Percentiles rank a stretch among this genome's conserved stretches.
phyloP scores from a whole-genome alignment of 768 basidiomycete genomes.

The Calvatia gigantea region DNA sequence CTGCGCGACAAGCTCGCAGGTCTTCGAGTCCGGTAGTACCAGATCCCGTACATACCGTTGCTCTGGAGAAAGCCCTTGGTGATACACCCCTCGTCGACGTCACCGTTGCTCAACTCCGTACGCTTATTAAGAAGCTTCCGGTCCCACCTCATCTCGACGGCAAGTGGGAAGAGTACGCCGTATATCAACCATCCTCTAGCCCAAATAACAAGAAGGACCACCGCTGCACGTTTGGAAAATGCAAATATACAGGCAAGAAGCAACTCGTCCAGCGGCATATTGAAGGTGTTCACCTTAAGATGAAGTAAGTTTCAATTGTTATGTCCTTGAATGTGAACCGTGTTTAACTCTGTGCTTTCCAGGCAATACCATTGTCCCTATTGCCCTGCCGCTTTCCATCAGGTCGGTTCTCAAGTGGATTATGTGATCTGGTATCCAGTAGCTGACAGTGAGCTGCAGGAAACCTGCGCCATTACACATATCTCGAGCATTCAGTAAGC shows the following conservation, averaged over 20 bases:
- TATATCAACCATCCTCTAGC: slow-evolving; percentile 2
- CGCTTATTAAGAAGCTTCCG: neutral
- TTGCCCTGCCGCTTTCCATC: neutral
- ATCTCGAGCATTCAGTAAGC: slow-evolving; percentile 44
- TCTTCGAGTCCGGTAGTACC: neutral
- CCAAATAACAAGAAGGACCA: slow-evolving; percentile 7
- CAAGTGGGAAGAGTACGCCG: slow-evolving; percentile 14
- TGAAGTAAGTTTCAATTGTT: slow-evolving; percentile 41
- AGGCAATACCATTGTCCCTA: slow-evolving; percentile 18
- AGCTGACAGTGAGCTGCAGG: slow-evolving; percentile 25
- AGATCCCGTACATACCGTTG: neutral
- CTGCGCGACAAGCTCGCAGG: neutral
- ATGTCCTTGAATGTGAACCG: neutral
- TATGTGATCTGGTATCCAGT: neutral
- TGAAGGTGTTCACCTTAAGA: slow-evolving; percentile 56
- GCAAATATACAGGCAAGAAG: slow-evolving; percentile 29
- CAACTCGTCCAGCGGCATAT: slow-evolving; percentile 70
- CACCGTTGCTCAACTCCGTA: neutral
- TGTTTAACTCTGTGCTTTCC: slow-evolving; percentile 9
- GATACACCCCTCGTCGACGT: neutral
- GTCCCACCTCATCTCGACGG: neutral
- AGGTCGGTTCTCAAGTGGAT: neutral
- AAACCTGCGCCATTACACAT: slow-evolving; percentile 57
- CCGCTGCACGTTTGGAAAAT: slow-evolving; percentile 8
- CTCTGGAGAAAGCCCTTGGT: neutral